A percentile compares a stretch with the other conserved stretches of the same genome.
phyloP scores from a whole-genome alignment of 305 asterid species.

The Caryopteris hybrid region DNA sequence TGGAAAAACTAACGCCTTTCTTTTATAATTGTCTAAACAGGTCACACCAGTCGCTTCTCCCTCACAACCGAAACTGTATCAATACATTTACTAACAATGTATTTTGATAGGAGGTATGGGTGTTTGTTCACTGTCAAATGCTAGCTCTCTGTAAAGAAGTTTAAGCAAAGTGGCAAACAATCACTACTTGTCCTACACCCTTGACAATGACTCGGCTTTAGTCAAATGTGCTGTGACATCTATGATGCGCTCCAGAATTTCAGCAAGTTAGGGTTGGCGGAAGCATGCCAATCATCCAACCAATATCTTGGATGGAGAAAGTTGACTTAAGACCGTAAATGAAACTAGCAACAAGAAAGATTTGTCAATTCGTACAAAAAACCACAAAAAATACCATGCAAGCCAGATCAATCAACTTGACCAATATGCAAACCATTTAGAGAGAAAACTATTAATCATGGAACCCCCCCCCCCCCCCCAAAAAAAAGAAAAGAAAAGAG shows the following conservation, averaged over 20 bases:
- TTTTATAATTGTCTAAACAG: not conserved
- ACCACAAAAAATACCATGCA: not conserved
- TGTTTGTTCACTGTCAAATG: not conserved
- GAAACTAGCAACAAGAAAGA: not conserved
- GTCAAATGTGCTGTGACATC: not conserved
- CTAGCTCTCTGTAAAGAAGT: not conserved
- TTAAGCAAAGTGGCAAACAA: not conserved
- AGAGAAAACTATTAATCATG: no score
- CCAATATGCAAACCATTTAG: not conserved
- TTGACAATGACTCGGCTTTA: not conserved
- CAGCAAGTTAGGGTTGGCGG: not conserved
- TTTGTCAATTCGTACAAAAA: not conserved
- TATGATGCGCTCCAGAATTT: not conserved
- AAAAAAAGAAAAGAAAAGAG: no score
- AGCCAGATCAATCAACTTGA: conserved; percentile 12
- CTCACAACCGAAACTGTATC: not conserved
- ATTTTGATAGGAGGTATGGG: not conserved
- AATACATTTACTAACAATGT: not conserved
- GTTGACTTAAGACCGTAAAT: not conserved
- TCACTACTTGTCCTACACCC: not conserved
- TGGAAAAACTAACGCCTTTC: not conserved
- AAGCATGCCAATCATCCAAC: not conserved
- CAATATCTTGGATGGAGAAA: not conserved
- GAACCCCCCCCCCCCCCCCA: no score
- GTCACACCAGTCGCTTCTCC: not conserved